A percentile compares a stretch with the other conserved stretches of the same genome.
phyloP scores from a whole-genome alignment of 352 stramenopile species.

The Phytophthora pistaciae region DNA sequence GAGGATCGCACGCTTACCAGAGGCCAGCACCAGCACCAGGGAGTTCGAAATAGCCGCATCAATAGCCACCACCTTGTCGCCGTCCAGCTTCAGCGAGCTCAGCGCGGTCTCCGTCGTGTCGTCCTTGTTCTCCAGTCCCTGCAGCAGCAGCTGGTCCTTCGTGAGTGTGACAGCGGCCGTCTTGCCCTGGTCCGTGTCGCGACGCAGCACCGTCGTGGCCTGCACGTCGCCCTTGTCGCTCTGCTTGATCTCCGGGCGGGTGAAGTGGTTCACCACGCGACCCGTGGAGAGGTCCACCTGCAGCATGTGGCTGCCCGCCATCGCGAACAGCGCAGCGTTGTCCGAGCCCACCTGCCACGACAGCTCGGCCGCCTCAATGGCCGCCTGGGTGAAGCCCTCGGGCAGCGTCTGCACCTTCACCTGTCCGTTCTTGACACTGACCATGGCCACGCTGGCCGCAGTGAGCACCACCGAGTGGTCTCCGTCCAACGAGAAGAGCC shows the following conservation, averaged over 20 bases:
- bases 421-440: constrained; percentile 67
- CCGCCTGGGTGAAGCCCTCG: constrained; percentile 35
- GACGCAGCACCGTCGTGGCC: constrained; percentile 40
- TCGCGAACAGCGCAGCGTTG: constrained; percentile 55
- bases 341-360: constrained; percentile 62
- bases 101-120: constrained; percentile 37
- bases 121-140: constrained; percentile 45
- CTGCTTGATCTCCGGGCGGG: constrained; percentile 39
- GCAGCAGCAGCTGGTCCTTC: constrained; percentile 41
- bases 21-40: constrained; percentile 60
- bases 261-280: constrained; percentile 51
- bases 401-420: constrained; percentile 54
- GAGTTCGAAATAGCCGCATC: constrained; percentile 51
- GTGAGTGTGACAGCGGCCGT: constrained; percentile 42
- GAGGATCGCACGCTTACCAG: constrained; percentile 67
- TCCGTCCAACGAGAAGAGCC: constrained; percentile 53
- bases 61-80: constrained; percentile 48
- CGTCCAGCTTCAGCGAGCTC: constrained; percentile 43
- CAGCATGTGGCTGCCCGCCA: constrained; percentile 52
- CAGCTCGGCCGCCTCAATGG: constrained; percentile 20
- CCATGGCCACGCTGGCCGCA: constrained; percentile 50
- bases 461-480: constrained; percentile 65
- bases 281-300: constrained; percentile 48
- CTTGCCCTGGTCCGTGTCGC: constrained; percentile 43
- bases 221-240: constrained; percentile 39